Conservation (phyloP, 225 moss, liverwort and hornwort species). For the Polytrichum commune region DNA sequence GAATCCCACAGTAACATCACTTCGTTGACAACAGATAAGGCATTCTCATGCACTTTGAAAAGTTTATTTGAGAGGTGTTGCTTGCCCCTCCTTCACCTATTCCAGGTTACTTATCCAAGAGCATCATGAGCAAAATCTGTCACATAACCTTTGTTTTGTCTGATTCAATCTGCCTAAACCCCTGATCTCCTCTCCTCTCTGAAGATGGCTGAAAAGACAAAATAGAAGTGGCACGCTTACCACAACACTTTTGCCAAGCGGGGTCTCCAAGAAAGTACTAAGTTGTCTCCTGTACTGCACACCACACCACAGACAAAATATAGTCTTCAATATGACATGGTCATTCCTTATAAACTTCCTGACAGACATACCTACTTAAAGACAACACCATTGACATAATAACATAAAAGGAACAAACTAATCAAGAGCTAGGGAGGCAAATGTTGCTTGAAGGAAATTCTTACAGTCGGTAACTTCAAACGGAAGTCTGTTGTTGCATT, state of each 20-base stretch:
- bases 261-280: constrained; percentile 77
- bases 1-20: too few relatives aligned
- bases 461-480: constrained; percentile 77
- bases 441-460: background rate
- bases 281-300: constrained; percentile 80
- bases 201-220: background rate
- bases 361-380: background rate
- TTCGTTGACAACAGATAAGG: too few relatives aligned
- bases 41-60: too few relatives aligned
- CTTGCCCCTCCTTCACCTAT: too few relatives aligned
- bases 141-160: background rate
- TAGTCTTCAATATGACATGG: background rate
- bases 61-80: too few relatives aligned
- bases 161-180: background rate
- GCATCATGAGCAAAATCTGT: too few relatives aligned
- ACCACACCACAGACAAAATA: constrained; percentile 24
- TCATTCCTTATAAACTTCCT: background rate
- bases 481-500: constrained; percentile 80
- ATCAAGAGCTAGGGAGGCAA: background rate
- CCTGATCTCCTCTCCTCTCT: background rate
- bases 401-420: too few relatives aligned
- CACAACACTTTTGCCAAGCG: constrained; percentile 82
- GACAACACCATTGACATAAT: too few relatives aligned
- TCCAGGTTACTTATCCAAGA: too few relatives aligned
- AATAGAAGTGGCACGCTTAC: constrained; percentile 28